Base-by-base conservation (phyloP, 1,139 yeast genomes). In the Yamadazyma spencermartinsiae region DNA sequence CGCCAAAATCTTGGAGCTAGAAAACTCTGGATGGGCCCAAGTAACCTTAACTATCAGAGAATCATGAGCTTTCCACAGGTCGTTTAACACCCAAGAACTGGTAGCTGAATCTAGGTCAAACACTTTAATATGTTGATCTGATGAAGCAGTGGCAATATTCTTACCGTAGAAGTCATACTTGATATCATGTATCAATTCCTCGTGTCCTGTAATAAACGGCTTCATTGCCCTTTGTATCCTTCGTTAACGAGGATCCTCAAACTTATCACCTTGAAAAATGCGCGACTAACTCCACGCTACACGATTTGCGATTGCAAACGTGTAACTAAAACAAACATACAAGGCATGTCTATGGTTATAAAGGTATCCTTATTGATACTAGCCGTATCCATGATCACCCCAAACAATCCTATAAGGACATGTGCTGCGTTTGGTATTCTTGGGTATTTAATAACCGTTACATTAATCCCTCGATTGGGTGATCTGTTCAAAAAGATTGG, bases 1-100 rank as follows among this genome's bases (percentile, higher is more conserved):
- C 0, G 96, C 96, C 21, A 92, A 63, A 5, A 92, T 70, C 48
- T 68, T 70, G 36, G 69, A 61, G 53, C 87, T 86, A 4, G 96
- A 94, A 59, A 81, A 89, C 58, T 89, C 95, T 1, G 98, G 98
- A 40, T 87, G 85, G 0, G 98, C 97, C 95, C 97, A 92, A 38
- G 82, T 80, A 4, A 92, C 71, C 49, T 84, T 80, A 33, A 87
- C 85, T 21, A 92, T 77, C 47, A 90, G 80, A 6, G 95, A 83
- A 52, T 92, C 96, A 57, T 92, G 98, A 1, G 98, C 98, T 51
- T 86, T 86, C 95, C 96, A 90, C 46, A 86, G 82, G 60, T 89
- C 96, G 50, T 82, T 81, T 39, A 85, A 63, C 12, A 77, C 78
- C 97, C 97, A 90, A 21, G 80, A 75, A 21, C 69, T 65, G 5